These are phyloP conservation scores for Thalassia testudinum DNA, from an alignment of 116 monocot species.

Conservation along the genomic window DNA sequence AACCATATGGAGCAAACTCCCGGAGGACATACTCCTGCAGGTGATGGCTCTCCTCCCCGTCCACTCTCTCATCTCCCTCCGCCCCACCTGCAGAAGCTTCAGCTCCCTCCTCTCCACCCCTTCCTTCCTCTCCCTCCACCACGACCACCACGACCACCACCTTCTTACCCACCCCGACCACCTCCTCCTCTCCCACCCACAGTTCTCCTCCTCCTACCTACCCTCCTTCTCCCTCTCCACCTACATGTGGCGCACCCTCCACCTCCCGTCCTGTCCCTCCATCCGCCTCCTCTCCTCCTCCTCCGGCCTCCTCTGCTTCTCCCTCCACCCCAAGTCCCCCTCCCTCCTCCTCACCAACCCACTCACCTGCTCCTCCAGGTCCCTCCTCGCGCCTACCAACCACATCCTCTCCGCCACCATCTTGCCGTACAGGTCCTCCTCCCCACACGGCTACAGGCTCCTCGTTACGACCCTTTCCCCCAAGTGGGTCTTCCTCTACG, in stretches of 20 bases:
- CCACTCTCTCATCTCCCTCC: constrained; percentile 19
- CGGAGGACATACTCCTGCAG: constrained; percentile 31
- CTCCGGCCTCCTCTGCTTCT: not conserved
- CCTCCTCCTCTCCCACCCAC: not conserved
- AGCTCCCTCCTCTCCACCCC: constrained; percentile 29
- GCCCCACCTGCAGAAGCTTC: constrained; percentile 25
- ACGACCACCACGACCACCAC: not conserved
- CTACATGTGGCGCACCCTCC: no score
- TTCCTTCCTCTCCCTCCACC: constrained; percentile 15
- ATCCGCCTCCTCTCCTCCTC: not conserved
- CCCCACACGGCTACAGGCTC: constrained; percentile 7
- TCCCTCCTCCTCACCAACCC: constrained; percentile 1
- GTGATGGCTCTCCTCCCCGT: constrained; percentile 37
- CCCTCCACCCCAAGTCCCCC: constrained; percentile 1
- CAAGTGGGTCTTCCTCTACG: constrained; percentile 7
- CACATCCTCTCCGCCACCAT: not conserved
- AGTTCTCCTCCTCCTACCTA: no score
- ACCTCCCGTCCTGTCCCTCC: not conserved
- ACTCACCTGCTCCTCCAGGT: no score
- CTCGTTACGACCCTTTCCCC: constrained; percentile 2
- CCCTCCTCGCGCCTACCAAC: not conserved
- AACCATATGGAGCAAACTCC: constrained; percentile 26
- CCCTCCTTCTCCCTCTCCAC: no score
- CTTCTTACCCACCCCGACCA: not conserved
- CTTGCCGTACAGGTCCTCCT: not conserved